Base-by-base conservation (phyloP, 257 asterid genomes). In the Solanum commersonii region DNA sequence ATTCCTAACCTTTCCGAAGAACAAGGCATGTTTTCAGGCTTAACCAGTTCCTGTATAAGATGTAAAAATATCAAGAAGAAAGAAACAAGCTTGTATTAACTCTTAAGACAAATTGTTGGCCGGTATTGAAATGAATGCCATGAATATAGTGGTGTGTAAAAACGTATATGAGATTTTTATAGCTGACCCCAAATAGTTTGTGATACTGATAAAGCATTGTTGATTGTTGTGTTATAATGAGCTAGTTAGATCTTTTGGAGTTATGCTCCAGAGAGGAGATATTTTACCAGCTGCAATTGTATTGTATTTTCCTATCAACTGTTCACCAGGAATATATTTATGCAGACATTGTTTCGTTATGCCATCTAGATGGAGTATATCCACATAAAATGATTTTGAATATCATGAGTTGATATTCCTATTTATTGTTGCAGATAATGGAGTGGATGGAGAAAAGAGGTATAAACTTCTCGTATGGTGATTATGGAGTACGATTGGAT, bases 361-460 rank as follows among this genome's bases (percentile, higher is more conserved):
- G 4, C 44, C 38, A 6, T 68, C 40, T 37, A 22, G 7, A 8
- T 65, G 33, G 35, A 27, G 34, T 63, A 29, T 7, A 63, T 65
- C 34, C 77, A 40, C 14, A 74, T 34, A 38, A 70, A 76, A 83
- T 74, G n/a, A 56, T 82, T 70, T 29, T 31, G 52, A 34, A 70
- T 84, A 15, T 46, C 46, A 59, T 60, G 59, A 87, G 88, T 84
- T 89, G 11, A 70, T 31, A 73, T 38, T 46, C 56, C 84, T 34
- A 89, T 87, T 85, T 71, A 22, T n/a, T 59, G 78, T 35, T 89
- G 89, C 90, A 96, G 99, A 93, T 95, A 88, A 92, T 94, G 92
- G 96, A 94, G 77, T 96, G 99, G 98, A 96, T 94, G 98, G 93
- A 90, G 88, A 84, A 49, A 77, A 93, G 95, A 90, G 91, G 91